Evolutionary conservation across 2,329 filamentous ascomycete genomes (phyloP).

Genomic region (Scolecobasidium constrictum): DNA sequence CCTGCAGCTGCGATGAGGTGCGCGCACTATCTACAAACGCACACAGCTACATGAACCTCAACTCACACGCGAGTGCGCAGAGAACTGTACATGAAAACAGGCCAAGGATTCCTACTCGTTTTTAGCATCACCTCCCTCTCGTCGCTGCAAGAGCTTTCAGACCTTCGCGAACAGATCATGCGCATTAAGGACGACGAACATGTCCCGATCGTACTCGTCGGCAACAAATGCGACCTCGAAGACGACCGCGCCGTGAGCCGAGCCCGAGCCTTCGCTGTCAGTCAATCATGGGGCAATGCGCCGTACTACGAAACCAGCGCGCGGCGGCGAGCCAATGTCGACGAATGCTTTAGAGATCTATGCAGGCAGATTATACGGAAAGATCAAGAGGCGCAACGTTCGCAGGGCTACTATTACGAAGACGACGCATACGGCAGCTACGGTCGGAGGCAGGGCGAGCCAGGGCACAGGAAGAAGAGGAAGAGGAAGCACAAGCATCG

Average conservation of each 20-base stretch:
- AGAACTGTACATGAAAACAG: conserved; percentile 87
- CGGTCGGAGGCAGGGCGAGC: not conserved
- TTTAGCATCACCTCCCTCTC: conserved; percentile 83
- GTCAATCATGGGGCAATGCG: conserved; percentile 75
- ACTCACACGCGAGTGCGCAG: no score
- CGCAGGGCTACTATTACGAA: not conserved
- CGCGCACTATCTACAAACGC: no score
- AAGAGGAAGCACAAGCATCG: conserved; percentile 7
- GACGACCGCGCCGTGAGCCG: conserved; percentile 72
- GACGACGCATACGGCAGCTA: conserved; percentile 3
- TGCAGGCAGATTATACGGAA: conserved; percentile 73
- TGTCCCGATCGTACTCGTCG: conserved; percentile 79
- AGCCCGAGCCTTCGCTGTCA: conserved; percentile 70
- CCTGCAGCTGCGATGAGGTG: conserved; percentile 47
- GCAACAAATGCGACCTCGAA: conserved; percentile 84
- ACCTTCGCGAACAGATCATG: conserved; percentile 78
- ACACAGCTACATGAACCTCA: conserved; percentile 5
- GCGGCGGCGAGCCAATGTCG: conserved; percentile 72
- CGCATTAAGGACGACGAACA: conserved; percentile 83
- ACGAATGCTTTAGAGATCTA: conserved; percentile 79
- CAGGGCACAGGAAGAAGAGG: conserved; percentile 6
- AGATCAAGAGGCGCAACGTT: conserved; percentile 39
- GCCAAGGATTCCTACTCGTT: conserved; percentile 82
- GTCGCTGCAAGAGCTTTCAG: conserved; percentile 71
- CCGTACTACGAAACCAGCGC: conserved; percentile 90